Conservation (phyloP, 441 rosid species). For the Pelargonium citronellum region DNA sequence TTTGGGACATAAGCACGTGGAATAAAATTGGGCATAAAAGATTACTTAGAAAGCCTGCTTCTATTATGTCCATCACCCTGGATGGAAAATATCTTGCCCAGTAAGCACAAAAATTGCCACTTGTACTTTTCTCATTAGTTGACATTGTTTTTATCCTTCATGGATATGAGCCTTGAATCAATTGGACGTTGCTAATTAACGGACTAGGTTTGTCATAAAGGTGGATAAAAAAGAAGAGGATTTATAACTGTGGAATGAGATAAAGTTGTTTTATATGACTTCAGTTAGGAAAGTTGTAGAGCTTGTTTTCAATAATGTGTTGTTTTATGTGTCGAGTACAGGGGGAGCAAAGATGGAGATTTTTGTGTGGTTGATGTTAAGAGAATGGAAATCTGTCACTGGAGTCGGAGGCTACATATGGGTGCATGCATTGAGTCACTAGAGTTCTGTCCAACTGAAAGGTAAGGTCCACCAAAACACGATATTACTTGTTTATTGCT, state of each 20-base stretch:
- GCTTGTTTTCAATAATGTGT: background rate
- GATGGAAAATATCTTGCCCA: constrained; percentile 86
- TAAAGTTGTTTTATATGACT: background rate
- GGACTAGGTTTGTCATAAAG: background rate
- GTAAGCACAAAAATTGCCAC: constrained; percentile 40
- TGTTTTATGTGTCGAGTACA: constrained; percentile 16
- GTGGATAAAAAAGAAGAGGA: background rate
- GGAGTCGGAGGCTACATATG: constrained; percentile 81
- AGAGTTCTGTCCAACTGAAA: constrained; percentile 79
- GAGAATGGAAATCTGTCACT: constrained; percentile 83
- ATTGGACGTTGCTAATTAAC: background rate
- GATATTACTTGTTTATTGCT: background rate
- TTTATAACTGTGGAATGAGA: too few species aligned
- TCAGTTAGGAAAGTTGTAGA: background rate
- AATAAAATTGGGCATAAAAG: constrained; percentile 85
- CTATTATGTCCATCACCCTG: constrained; percentile 74
- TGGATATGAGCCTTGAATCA: background rate
- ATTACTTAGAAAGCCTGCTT: constrained; percentile 71
- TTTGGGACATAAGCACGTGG: constrained; percentile 90
- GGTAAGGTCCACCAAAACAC: constrained; percentile 36
- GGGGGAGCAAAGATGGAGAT: constrained; percentile 95
- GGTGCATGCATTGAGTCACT: constrained; percentile 61
- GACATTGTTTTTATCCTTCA: background rate
- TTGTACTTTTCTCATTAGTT: background rate
- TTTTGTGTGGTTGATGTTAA: constrained; percentile 70